Evolutionary conservation across 2,329 filamentous ascomycete species (phyloP).

Genomic region (Rugonectria rugulosa): DNA sequence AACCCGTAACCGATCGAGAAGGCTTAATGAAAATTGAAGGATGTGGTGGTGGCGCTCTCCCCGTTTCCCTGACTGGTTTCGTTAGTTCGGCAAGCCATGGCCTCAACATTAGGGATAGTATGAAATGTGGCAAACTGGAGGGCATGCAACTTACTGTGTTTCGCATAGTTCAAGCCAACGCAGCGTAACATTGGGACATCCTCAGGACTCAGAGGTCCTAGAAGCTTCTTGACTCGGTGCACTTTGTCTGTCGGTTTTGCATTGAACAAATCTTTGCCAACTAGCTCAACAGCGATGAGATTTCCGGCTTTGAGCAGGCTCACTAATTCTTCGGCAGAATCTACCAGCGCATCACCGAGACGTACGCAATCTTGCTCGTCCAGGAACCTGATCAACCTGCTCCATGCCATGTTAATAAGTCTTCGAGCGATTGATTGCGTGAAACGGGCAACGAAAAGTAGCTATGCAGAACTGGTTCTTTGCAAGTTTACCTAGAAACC

Average conservation of each 20-base stretch:
- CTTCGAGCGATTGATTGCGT: too few species aligned
- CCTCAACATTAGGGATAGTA: not conserved
- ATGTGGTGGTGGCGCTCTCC: not conserved
- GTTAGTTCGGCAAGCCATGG: not conserved
- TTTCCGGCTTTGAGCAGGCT: too few species aligned
- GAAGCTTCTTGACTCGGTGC: conserved; percentile 58
- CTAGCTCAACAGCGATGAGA: too few species aligned
- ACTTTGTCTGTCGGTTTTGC: conserved; percentile 61
- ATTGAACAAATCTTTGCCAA: conserved; percentile 58
- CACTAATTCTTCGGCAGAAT: too few species aligned
- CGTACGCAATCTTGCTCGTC: too few species aligned
- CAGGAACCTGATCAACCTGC: too few species aligned
- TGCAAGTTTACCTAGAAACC: too few species aligned
- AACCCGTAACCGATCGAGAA: conserved; percentile 21
- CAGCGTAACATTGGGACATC: conserved; percentile 41
- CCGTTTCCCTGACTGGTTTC: conserved; percentile 6
- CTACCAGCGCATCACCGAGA: too few species aligned
- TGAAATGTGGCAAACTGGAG: not conserved
- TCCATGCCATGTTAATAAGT: too few species aligned
- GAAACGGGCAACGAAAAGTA: too few species aligned
- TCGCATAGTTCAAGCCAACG: conserved; percentile 34
- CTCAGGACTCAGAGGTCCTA: conserved; percentile 53
- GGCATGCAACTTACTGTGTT: conserved; percentile 21
- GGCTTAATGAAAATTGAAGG: conserved; percentile 33
- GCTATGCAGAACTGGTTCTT: too few species aligned